Base-by-base conservation (phyloP, 2,329 filamentous ascomycete species). In the Monascus ruber region DNA sequence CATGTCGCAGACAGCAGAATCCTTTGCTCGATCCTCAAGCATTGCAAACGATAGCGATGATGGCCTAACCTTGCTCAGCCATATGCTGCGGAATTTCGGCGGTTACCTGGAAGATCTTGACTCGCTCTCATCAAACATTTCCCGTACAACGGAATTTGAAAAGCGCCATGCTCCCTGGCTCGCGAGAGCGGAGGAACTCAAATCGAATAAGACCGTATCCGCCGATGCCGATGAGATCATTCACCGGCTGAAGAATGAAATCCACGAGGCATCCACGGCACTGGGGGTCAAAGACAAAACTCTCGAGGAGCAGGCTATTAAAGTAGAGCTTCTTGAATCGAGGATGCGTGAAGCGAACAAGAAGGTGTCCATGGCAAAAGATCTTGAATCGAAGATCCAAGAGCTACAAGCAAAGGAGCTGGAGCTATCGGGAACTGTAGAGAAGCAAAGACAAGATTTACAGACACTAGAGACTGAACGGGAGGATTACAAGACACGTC, bases 261-360 rank as follows among this genome's bases (percentile, higher is more conserved):
- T 91, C 48, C 78, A 81, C 47, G 85, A 89, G 53, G 79, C 83
- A 17, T 81, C 84, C 3, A 79, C 81, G 39, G 72, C 76, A 3
- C 73, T 86, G 41, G 78, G 81, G 1, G 74, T 81, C 46, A 79
- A 81, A 45, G 85, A 94, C 48, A 84, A 88, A 57, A 80, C 81
- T 29, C 76, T 94, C 38, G 87, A 93, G 59, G 89, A 93, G 42
- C 65, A 85, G 24, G 76, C 81, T n/a, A 82, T 95, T 49, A 88
- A 91, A 61, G 94, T 95, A 49, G 89, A 95, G 62, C 85, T 91
- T 32, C 77, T 96, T 31, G 85, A 94, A 60, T 84, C 85, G 5
- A 75, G 85, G 41, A 88, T 91, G 80, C 79, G 81, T 42, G 87
- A 93, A 54, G 84, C 85, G 5, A 78, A 79, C 47, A 79, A 83